Percentiles rank a stretch among this genome's conserved stretches.
phyloP scores from a whole-genome alignment of 1,139 yeast species.

The Zygoascus meyerae region DNA sequence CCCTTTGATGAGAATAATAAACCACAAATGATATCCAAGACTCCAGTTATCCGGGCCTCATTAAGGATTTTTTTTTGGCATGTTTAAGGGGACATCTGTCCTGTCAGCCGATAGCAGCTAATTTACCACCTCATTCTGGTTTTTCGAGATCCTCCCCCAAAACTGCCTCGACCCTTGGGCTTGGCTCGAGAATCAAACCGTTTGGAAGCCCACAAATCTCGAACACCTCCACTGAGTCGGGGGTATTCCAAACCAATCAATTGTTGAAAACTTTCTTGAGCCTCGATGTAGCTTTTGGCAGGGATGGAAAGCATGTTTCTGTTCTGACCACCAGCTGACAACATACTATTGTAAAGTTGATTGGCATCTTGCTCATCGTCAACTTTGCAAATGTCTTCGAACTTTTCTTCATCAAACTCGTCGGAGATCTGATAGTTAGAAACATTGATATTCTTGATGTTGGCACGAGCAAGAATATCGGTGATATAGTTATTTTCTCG shows the following conservation, averaged over 20 bases:
- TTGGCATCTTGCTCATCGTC: conserved; percentile 17
- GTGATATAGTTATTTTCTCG: conserved; percentile 21
- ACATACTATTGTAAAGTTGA: conserved; percentile 15
- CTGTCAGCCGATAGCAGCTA: no score
- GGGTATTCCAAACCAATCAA: conserved; percentile 16
- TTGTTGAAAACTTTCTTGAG: conserved; percentile 11
- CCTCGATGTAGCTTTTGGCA: conserved; percentile 12
- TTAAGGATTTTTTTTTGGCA: no score
- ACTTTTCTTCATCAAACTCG: conserved; percentile 14
- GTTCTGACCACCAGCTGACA: conserved; percentile 12
- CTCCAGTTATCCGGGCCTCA: no score
- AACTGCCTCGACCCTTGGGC: conserved; percentile 14
- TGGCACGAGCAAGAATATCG: background rate
- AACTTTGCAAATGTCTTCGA: conserved; percentile 12
- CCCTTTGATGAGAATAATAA: no score
- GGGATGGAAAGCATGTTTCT: conserved; percentile 13
- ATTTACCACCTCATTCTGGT: conserved; percentile 17
- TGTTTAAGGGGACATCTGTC: no score
- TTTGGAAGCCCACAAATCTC: conserved; percentile 14
- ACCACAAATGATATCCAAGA: no score
- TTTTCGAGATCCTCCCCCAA: conserved; percentile 13
- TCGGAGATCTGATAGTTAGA: conserved; percentile 17
- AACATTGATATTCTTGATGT: conserved; percentile 5
- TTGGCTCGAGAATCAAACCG: conserved; percentile 9
- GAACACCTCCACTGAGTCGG: conserved; percentile 13